A percentile compares a stretch with the other conserved stretches of the same genome.
phyloP scores from a whole-genome alignment of 2,329 filamentous ascomycete species.

The Penicillium sp. region DNA sequence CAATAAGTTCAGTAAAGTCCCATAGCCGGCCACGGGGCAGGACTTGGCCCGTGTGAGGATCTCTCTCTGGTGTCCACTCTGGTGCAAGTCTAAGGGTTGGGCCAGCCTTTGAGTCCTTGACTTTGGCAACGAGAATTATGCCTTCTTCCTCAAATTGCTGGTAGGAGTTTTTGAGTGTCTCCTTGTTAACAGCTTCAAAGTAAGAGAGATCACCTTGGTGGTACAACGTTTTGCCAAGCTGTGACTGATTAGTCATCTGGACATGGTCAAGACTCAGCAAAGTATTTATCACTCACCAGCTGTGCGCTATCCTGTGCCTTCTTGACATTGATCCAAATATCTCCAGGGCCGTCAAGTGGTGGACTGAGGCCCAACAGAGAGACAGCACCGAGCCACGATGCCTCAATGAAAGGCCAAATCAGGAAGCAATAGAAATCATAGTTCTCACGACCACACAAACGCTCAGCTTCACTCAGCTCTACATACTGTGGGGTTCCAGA shows the following conservation, averaged over 20 bases:
- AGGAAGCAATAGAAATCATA: constrained; percentile 99
- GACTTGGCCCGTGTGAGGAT: constrained; percentile 61
- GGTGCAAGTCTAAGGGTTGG: constrained; percentile 64
- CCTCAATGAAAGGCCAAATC: constrained; percentile 97
- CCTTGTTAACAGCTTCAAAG: constrained; percentile 98
- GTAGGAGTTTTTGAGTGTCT: constrained; percentile 93
- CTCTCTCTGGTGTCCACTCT: constrained; percentile 71
- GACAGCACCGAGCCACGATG: constrained; percentile 86
- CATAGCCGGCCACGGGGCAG: constrained; percentile 74
- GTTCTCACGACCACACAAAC: constrained; percentile 80
- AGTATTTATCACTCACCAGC: constrained; percentile 54
- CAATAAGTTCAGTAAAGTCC: constrained; percentile 89
- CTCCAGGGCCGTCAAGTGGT: constrained; percentile 58
- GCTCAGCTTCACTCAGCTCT: constrained; percentile 73
- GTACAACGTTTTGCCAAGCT: constrained; percentile 94
- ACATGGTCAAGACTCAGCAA: background rate
- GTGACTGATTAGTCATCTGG: constrained; percentile 18
- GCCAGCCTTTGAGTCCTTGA: constrained; percentile 52
- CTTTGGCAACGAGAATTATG: constrained; percentile 73
- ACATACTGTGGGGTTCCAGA: constrained; percentile 61
- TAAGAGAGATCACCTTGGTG: constrained; percentile 97
- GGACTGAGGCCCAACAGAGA: constrained; percentile 84
- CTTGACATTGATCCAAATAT: constrained; percentile 74
- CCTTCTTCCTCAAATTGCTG: constrained; percentile 85
- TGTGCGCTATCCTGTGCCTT: constrained; percentile 81